Base-by-base conservation (phyloP, 768 basidiomycete genomes). In the Leccinum variicolor region DNA sequence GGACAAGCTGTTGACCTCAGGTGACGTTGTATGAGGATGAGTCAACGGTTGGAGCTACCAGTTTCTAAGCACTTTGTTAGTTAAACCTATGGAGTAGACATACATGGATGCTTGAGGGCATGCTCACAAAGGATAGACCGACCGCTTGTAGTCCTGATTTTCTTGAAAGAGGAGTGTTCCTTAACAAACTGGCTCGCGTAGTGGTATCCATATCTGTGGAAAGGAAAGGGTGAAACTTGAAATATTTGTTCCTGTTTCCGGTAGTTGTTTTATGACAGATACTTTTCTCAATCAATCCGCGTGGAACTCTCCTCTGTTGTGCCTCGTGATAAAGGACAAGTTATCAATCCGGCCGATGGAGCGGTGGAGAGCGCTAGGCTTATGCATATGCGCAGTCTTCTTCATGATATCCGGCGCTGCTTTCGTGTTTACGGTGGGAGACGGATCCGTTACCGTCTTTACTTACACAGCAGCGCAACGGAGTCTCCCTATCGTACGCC, bases 401-500 rank as follows among this genome's bases (percentile, higher is more conserved):
- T 5, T 31, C 29, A 29, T 29, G 11, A 31, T 31, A 31, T 34
- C 6, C 13, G 6, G 14, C 6, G 34, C 6, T 15, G 14, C 33
- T 34, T 14, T 34, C 33, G 33, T 34, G 33, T 15, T 34, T 14
- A 34, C 33, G 6, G 13, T 14, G 33, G 14, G 33, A 34, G 33
- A 14, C 33, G 33, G n/a, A n/a, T n/a, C n/a, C 11, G 31, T 31
- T 29, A 29, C 11, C 29, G 29, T 13, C 13, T 5, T 11, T 34
- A 34, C 33, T 17, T 39, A 8, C 13, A 39, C 36, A 8, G 7
- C 15, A 17, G 17, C 17, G 8, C 33, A 34, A 15, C 6, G 36
- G 17, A 17, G 36, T 39, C 17, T 39, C 36, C 17, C 41, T 41
- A 72, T 26, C 55, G 58, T 17, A 60, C 9, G 17, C 15, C 26